Evolutionary conservation across 176 grass and related monocot genomes (phyloP), one percentile per base, ranked within the genome.

Genomic region (Areca catechu): DNA sequence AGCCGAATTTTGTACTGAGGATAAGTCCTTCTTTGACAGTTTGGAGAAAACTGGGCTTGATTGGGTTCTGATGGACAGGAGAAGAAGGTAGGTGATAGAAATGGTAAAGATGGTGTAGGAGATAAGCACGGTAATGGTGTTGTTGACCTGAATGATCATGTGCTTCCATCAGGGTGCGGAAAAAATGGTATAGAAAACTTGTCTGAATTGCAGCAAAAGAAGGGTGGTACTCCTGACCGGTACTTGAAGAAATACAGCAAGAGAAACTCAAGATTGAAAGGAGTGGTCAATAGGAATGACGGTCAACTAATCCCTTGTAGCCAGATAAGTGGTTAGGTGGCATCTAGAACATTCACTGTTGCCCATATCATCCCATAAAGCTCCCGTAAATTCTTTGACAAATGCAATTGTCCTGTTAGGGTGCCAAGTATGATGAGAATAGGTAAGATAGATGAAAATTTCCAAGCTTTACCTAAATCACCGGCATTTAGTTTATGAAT

Each of bases 161-260:
- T 43, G 34, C 34, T 43, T 43, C 34, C 34, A 43, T 5, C 3
- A 27, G 9, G 21, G 16, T 65, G 62, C 16, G 14, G 34, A 49
- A 51, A 69, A 66, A 50, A 19, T 73, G 63, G 54, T 53, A 52
- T 58, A 28, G 76, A 65, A 71, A 15, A 16, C 61, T 60, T 47
- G 49, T 65, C 54, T 52, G 65, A 24, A 59, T 28, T 12, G 63
- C 49, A 24, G 50, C 14, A 62, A 19, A 49, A 74, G 19, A 49
- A 62, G 58, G 14, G 16, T 55, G 58, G 54, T 54, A 3, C 17
- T 52, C 19, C 78, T 50, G 70, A 77, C 71, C 65, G 73, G 4
- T 84, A 80, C 71, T 50, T 55, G 69, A 80, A 60, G 49, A 80
- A 80, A 60, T 89, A 84, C 48, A 79, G 43, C 47, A 80, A 63